Base-by-base conservation (phyloP, 108 stramenopile species). In the Skeletonema grethae region DNA sequence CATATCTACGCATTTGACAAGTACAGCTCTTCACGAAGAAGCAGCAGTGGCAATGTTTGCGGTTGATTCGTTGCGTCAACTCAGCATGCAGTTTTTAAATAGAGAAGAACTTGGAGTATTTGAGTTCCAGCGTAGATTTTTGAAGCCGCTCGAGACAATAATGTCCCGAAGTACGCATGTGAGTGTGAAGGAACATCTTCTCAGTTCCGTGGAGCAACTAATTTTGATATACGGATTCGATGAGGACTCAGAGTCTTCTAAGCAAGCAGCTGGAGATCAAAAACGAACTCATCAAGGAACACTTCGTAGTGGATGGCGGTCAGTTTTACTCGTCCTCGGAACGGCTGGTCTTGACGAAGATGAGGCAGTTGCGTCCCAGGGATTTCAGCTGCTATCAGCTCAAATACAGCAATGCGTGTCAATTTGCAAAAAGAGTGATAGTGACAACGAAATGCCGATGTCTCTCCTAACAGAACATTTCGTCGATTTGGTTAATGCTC, bases 61-160 rank as follows among this genome's bases (percentile, higher is more conserved):
- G 6, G 95, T 99, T 3, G 99, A 99, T 87, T 95, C 97, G 2
- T 88, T 99, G 43, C 89, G 96, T 18, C 99, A 99, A 87, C 87
- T 99, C 58, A 88, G 95, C 43, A 80, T 97, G 62, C 97, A 99
- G 81, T 99, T 97, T 73, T 75, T 99, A 55, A 82, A 87, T 63
- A 87, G 97, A 63, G 95, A 95, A 43, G 99, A 99, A 73, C 83
- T 97, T 13, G 87, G 87, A 34, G 90, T 85, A 29, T 98, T 98
- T 84, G 95, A 97, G 72, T 99, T 99, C 81, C 99, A 99, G 77
- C 74, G 92, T 29, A 84, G 91, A 28, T 99, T 99, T 74, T 79
- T 99, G 70, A 85, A 87, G 61, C 97, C 99, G 29, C 95, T 98
- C 59, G 97, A 97, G 69, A 82, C 79, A 36, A 93, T 98, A 20